These are phyloP conservation scores for Protomyces inouyei DNA, from an alignment of 1,139 yeast species.

Conservation along the genomic window DNA sequence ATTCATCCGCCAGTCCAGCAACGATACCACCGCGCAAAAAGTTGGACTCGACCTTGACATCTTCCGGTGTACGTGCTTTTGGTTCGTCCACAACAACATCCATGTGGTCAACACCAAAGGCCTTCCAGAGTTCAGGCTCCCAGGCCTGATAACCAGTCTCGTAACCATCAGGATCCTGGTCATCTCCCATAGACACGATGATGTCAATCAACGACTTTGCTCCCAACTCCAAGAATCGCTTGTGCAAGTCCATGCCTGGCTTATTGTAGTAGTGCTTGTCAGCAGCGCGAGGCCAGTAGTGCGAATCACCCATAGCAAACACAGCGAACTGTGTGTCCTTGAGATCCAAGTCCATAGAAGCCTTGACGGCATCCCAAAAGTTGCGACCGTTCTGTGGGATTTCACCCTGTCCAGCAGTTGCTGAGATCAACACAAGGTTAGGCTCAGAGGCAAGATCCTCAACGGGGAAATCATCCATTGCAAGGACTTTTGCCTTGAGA, in stretches of 20 bases:
- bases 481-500: constrained; percentile 49
- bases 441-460: constrained; percentile 58
- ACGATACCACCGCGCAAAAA: constrained; percentile 90
- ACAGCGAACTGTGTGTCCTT: constrained; percentile 61
- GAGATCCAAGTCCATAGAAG: constrained; percentile 61
- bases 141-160: constrained; percentile 83
- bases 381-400: constrained; percentile 71
- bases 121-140: constrained; percentile 82
- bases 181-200: constrained; percentile 89
- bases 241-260: constrained; percentile 77
- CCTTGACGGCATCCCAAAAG: constrained; percentile 70
- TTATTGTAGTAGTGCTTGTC: constrained; percentile 64
- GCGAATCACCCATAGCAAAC: constrained; percentile 90
- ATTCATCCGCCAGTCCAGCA: constrained; percentile 71
- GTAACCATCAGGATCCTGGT: constrained; percentile 72
- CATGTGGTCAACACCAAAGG: constrained; percentile 77
- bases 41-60: constrained; percentile 81
- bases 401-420: constrained; percentile 97
- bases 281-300: constrained; percentile 62
- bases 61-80: constrained; percentile 92
- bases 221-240: constrained; percentile 73
- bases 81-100: constrained; percentile 84
- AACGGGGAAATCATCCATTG: constrained; percentile 62
- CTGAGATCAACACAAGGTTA: constrained; percentile 62
- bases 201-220: constrained; percentile 66